Base-by-base conservation (phyloP, 2,329 filamentous ascomycete genomes). In the Epichloe sibirici region DNA sequence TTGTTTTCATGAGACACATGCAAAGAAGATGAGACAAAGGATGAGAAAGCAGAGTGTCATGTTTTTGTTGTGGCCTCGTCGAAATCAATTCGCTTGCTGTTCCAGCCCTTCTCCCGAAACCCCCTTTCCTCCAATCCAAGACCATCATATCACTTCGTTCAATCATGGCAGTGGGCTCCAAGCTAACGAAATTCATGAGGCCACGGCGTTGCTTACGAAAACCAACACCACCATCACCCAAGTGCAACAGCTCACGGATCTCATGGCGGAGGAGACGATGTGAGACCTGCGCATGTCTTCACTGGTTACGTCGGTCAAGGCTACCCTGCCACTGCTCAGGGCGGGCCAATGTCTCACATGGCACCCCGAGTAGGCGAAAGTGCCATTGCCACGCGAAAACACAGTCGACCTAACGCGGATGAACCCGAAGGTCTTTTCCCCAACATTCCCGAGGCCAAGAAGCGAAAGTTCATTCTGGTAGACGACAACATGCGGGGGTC, bases 381-480 rank as follows among this genome's bases (percentile, higher is more conserved):
- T 53, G 68, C 61, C 57, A 70, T 69, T 56, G 66, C 64, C 52
- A 67, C 62, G 46, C 67, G 65, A 52, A 66, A 61, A 59, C 63
- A 66, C 52, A 64, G 63, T 56, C 64, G 62, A 48, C 69, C 78
- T 58, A 74, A 78, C 54, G 73, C 76, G 56, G 75, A 83, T 61
- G 78, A 80, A 56, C 72, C 85, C 50, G 78, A 82, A 15, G 82
- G 83, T 48, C 79, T 96, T 45, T 96, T 96, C 67, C 88, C 89
- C 48, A 86, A 93, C 58, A 79, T 95, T 50, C 90, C 90, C 1
- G 89, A 93, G 62, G 83, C 85, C 50, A 95, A 95, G 72, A 88
- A 89, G 63, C 86, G 91, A 65, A 97, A 96, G 69, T 97, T 97
- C 69, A 95, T 97, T 60, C 80, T 97, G 9, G 90, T 97, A 31